Evolutionary conservation across 2,329 filamentous ascomycete genomes (phyloP).

Genomic region (Neofusicoccum laricinum): DNA sequence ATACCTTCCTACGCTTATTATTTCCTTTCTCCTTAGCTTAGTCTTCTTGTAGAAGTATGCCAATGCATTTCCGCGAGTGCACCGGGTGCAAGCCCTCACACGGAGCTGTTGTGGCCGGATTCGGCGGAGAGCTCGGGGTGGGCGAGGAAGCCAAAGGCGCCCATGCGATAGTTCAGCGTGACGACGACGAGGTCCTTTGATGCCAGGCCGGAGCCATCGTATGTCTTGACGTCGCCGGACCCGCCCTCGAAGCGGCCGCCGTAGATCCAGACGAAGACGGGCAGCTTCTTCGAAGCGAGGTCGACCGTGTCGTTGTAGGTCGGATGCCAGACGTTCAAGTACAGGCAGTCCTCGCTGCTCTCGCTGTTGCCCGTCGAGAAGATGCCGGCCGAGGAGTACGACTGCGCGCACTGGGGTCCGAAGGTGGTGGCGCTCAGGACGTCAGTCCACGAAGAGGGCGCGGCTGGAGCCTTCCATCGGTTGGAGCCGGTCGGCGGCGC

Average conservation of each 20-base stretch:
- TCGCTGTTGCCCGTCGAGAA: conserved; percentile 1
- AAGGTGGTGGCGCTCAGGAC: conserved; percentile 9
- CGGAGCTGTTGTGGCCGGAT: conserved; percentile 11
- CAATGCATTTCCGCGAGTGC: too few relatives aligned
- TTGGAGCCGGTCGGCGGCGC: conserved; percentile 15
- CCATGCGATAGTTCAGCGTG: conserved; percentile 33
- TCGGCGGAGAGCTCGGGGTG: background rate
- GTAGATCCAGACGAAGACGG: conserved; percentile 51
- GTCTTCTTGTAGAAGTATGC: too few relatives aligned
- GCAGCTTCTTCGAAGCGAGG: conserved; percentile 5
- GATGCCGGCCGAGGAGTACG: background rate
- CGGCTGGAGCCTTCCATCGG: conserved; percentile 4
- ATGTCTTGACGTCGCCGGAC: conserved; percentile 18
- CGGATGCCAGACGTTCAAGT: conserved; percentile 30
- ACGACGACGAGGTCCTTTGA: conserved; percentile 26
- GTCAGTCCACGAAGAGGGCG: conserved; percentile 5
- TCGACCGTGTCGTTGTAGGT: background rate
- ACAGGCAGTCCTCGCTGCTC: conserved; percentile 29
- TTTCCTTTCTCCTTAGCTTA: too few relatives aligned
- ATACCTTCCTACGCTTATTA: too few relatives aligned
- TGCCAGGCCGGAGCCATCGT: conserved; percentile 22
- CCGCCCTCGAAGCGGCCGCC: conserved; percentile 26
- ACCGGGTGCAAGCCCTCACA: too few relatives aligned
- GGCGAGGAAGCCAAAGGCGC: conserved; percentile 41
- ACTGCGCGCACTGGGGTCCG: conserved; percentile 16